Evolutionary conservation across 805 yeast species (phyloP).

Genomic region (Kodamaea nitidulidarum): DNA sequence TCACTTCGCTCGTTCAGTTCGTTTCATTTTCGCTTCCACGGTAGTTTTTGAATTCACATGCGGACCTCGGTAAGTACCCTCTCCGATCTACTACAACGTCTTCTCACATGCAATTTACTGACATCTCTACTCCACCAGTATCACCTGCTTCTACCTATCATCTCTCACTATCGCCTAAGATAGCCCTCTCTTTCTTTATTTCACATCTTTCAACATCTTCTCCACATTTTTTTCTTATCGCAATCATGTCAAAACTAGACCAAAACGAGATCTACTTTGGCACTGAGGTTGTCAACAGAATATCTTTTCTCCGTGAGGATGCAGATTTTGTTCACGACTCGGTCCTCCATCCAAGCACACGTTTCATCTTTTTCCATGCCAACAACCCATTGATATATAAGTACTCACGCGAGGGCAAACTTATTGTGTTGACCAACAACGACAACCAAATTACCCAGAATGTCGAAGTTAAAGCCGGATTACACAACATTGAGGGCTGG

Average conservation of each 20-base stretch:
- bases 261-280: constrained; percentile 34
- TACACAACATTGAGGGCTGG: constrained; percentile 16
- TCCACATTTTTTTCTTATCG: not conserved
- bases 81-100: no score
- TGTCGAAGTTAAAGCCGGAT: constrained; percentile 18
- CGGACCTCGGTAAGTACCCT: no score
- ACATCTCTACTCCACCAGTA: no score
- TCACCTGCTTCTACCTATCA: no score
- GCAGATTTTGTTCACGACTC: constrained; percentile 46
- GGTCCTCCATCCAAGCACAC: constrained; percentile 41
- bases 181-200: no score
- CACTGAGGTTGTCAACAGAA: constrained; percentile 55
- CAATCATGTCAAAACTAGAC: not conserved
- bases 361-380: constrained; percentile 43
- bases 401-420: constrained; percentile 21
- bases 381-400: constrained; percentile 32
- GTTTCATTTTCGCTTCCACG: no score
- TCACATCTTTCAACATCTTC: no score
- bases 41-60: no score
- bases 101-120: no score
- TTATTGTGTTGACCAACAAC: constrained; percentile 35
- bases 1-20: no score
- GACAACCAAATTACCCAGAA: constrained; percentile 26
- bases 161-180: no score
- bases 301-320: constrained; percentile 60